Conservation (phyloP, 2,329 filamentous ascomycete genomes). For the Fusarium compactum region DNA sequence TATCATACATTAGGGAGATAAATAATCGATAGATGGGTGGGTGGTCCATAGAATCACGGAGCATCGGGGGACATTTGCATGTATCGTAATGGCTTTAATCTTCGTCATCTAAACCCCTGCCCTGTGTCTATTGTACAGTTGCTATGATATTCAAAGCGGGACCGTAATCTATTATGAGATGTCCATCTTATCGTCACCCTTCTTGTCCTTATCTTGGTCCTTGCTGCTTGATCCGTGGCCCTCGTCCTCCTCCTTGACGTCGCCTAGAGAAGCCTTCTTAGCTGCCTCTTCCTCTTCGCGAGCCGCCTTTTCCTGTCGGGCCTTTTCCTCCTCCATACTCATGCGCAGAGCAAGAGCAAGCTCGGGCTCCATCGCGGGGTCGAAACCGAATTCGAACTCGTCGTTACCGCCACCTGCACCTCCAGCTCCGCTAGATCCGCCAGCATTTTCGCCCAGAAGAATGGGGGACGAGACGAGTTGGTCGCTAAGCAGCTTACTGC, state of each 20-base stretch:
- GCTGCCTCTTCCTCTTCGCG: constrained; percentile 79
- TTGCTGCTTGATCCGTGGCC: constrained; percentile 71
- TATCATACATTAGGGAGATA: constrained; percentile 81
- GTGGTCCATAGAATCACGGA: constrained; percentile 24
- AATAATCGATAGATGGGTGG: constrained; percentile 64
- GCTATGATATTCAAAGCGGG: constrained; percentile 49
- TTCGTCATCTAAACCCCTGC: constrained; percentile 45
- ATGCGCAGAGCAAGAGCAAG: constrained; percentile 93
- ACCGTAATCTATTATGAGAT: constrained; percentile 68
- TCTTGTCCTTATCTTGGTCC: constrained; percentile 74
- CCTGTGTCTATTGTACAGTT: constrained; percentile 52
- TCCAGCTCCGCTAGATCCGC: constrained; percentile 65
- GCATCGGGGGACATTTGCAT: constrained; percentile 25
- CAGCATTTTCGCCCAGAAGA: constrained; percentile 81
- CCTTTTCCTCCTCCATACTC: constrained; percentile 98
- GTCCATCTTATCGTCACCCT: constrained; percentile 88
- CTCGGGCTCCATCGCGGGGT: constrained; percentile 92
- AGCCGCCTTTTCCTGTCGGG: constrained; percentile 87
- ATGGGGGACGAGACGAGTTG: constrained; percentile 91
- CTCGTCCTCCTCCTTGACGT: constrained; percentile 84
- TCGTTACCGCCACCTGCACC: constrained; percentile 72
- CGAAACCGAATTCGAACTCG: constrained; percentile 82
- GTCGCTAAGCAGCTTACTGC: constrained; percentile 91
- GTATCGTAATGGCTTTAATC: constrained; percentile 44
- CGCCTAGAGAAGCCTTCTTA: constrained; percentile 81